These are phyloP conservation scores for Tylopilus sp. DNA, from an alignment of 768 basidiomycete species.

Conservation along the genomic window DNA sequence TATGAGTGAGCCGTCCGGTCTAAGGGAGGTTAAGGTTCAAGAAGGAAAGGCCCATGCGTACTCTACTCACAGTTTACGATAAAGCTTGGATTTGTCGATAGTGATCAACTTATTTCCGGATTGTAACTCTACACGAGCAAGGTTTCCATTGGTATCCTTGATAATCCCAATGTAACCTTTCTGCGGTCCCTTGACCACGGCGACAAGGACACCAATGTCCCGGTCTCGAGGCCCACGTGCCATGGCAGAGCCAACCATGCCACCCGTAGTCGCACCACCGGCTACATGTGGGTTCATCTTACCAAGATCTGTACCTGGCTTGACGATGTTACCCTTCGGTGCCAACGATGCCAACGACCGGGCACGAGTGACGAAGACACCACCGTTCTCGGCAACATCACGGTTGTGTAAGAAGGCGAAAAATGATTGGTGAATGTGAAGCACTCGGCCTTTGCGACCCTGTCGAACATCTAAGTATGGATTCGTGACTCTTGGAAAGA, in stretches of 20 bases:
- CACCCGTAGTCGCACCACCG: conserved; percentile 54
- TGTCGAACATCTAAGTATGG: conserved; percentile 27
- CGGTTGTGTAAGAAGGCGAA: conserved; percentile 94
- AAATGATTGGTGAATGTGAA: conserved; percentile 93
- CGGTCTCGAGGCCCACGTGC: conserved; percentile 79
- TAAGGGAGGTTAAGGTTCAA: conserved; percentile 24
- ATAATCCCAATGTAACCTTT: conserved; percentile 91
- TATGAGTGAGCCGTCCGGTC: conserved; percentile 54
- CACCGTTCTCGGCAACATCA: conserved; percentile 85
- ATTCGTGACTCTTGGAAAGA: not conserved
- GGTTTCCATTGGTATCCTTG: conserved; percentile 89
- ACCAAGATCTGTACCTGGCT: conserved; percentile 69
- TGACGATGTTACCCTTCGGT: conserved; percentile 74
- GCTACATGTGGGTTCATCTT: conserved; percentile 85
- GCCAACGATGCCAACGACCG: conserved; percentile 80
- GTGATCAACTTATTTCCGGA: conserved; percentile 88
- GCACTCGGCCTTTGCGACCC: conserved; percentile 82
- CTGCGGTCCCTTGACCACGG: conserved; percentile 79
- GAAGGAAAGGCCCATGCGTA: not conserved
- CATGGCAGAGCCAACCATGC: conserved; percentile 82
- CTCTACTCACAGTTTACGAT: conserved; percentile 63
- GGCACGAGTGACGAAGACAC: conserved; percentile 90
- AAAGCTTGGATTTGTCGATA: conserved; percentile 77
- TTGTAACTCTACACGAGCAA: conserved; percentile 86
- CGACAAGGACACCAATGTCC: conserved; percentile 75